Percentiles rank a stretch among this genome's conserved stretches.
Evolutionary conservation across 2,329 filamentous ascomycete species (phyloP).

Genomic region (Sporothrix brunneoviolacea): DNA sequence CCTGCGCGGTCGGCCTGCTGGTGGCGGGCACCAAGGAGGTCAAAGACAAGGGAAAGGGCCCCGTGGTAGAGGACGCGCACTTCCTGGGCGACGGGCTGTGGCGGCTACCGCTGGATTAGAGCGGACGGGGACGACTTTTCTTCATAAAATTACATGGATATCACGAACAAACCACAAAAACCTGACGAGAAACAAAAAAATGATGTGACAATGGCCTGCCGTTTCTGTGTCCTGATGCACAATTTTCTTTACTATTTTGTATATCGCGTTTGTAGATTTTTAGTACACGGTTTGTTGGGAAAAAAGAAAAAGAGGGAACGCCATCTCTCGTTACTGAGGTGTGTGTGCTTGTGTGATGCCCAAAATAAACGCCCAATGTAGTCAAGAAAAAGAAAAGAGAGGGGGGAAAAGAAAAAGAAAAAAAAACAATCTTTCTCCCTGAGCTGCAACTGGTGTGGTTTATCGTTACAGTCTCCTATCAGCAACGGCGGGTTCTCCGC

Average conservation of each 20-base stretch:
- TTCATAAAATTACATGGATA: too few relatives aligned
- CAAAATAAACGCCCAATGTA: neutral
- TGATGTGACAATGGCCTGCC: neutral
- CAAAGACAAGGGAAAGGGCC: constrained; percentile 89
- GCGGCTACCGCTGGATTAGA: constrained; percentile 55
- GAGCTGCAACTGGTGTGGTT: too few relatives aligned
- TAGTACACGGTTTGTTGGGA: too few relatives aligned
- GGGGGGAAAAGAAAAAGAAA: neutral
- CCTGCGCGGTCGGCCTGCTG: constrained; percentile 79
- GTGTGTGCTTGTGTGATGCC: neutral
- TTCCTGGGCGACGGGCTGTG: constrained; percentile 92
- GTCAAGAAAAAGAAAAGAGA: neutral
- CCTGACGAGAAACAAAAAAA: neutral
- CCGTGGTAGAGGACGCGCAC: constrained; percentile 89
- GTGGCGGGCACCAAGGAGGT: constrained; percentile 85
- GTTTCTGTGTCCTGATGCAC: too few relatives aligned
- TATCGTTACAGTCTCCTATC: too few relatives aligned
- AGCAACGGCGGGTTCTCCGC: too few relatives aligned
- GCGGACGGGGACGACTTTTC: neutral
- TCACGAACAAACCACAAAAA: neutral
- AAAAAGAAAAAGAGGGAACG: neutral
- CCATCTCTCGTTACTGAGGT: neutral
- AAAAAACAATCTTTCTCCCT: too few relatives aligned
- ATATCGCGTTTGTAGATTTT: too few relatives aligned
- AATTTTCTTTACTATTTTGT: neutral